phyloP scores from a whole-genome alignment of 192 early-diverging fungal genomes.

The Backusella tarrabulga region DNA sequence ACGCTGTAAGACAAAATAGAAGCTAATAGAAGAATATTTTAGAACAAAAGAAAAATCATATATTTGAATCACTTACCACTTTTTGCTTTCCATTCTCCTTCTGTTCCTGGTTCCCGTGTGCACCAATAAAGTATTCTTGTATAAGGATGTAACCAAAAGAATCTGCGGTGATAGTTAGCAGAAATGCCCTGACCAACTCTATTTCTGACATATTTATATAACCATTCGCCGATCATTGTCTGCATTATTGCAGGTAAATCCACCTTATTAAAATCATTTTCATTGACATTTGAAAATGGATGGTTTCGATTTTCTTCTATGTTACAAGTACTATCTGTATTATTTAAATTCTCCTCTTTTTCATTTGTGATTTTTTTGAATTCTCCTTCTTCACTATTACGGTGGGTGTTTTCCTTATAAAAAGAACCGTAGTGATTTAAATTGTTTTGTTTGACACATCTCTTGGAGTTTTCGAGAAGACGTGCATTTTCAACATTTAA shows the following conservation, averaged over 20 bases:
- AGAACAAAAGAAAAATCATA: background rate
- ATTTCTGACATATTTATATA: constrained; percentile 71
- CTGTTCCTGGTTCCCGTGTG: constrained; percentile 55
- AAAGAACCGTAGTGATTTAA: background rate
- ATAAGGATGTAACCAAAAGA: constrained; percentile 86
- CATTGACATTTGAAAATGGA: background rate
- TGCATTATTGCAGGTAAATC: constrained; percentile 56
- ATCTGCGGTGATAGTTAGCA: constrained; percentile 66
- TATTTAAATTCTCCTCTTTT: background rate
- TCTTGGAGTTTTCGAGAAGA: background rate
- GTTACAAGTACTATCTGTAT: background rate
- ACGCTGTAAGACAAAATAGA: constrained; percentile 35
- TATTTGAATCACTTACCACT: constrained; percentile 39
- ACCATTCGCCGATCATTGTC: constrained; percentile 79
- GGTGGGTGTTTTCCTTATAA: background rate
- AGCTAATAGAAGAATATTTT: background rate
- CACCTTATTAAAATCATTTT: background rate
- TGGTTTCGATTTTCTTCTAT: background rate
- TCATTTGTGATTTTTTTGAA: background rate
- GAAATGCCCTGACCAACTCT: constrained; percentile 44
- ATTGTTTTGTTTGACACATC: background rate
- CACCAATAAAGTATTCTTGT: constrained; percentile 79
- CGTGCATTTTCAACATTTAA: background rate
- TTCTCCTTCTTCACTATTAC: background rate
- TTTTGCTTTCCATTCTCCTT: constrained; percentile 43